These are phyloP conservation scores for Cladophialophora carrionii DNA, from an alignment of 2,329 filamentous ascomycete species.

Conservation along the genomic window DNA sequence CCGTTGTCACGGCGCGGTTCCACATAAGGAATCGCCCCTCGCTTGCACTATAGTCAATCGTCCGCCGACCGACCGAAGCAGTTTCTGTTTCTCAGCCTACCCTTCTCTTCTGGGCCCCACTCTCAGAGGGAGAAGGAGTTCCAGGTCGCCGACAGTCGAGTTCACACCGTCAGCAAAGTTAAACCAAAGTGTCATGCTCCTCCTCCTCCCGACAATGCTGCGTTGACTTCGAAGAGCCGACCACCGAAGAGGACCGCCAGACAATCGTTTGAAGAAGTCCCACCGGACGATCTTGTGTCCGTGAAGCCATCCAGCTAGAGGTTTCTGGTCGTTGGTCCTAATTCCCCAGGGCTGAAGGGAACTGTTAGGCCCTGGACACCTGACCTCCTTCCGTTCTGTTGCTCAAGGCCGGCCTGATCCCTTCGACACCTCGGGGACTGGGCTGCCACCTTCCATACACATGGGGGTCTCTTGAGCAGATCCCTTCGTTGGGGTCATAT, in stretches of 20 bases:
- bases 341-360: neutral
- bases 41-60: neutral
- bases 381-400: neutral
- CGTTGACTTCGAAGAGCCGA: neutral
- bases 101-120: constrained; percentile 9
- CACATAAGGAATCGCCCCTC: constrained; percentile 7
- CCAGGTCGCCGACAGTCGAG: constrained; percentile 19
- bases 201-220: neutral
- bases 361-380: neutral
- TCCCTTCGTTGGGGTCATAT: neutral
- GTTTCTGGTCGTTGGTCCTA: constrained; percentile 5
- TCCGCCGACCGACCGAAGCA: constrained; percentile 11
- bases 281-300: neutral
- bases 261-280: neutral
- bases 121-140: constrained; percentile 22
- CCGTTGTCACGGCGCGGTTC: neutral
- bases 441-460: constrained; percentile 14
- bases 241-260: neutral
- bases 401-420: constrained; percentile 13
- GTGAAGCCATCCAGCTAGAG: neutral
- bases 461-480: constrained; percentile 8
- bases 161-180: constrained; percentile 15
- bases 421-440: constrained; percentile 8
- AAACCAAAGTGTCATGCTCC: neutral
- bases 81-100: constrained; percentile 19